Conservation (phyloP, 345 rosid species). For the Linum usitatissimum region DNA sequence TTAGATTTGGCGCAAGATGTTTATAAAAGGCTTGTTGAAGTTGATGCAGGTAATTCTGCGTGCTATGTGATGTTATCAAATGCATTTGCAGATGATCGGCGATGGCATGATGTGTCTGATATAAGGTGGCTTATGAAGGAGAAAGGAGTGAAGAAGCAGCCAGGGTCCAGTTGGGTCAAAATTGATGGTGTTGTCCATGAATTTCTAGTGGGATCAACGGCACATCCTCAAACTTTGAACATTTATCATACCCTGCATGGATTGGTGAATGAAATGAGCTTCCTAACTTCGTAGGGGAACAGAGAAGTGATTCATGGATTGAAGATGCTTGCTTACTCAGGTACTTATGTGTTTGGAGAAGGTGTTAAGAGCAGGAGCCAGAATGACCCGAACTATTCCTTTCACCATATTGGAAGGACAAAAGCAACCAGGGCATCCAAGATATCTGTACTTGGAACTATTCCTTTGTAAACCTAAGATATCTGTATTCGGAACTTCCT, state of each 20-base stretch:
- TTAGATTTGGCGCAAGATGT: slow-evolving; percentile 23
- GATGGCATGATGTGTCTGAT: slow-evolving; percentile 26
- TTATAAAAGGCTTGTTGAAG: slow-evolving; percentile 23
- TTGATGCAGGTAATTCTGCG: slow-evolving; percentile 30
- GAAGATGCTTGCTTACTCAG: no score
- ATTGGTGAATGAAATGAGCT: slow-evolving; percentile 20
- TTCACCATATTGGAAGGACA: no score
- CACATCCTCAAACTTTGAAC: slow-evolving; percentile 20
- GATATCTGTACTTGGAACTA: no score
- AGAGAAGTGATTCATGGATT: neutral
- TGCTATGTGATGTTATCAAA: slow-evolving; percentile 37
- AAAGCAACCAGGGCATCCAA: no score
- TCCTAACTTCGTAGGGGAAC: slow-evolving; percentile 6
- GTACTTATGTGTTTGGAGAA: no score
- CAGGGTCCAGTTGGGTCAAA: slow-evolving; percentile 35
- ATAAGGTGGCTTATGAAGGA: slow-evolving; percentile 33
- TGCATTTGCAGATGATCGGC: slow-evolving; percentile 24
- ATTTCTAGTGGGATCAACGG: slow-evolving; percentile 21
- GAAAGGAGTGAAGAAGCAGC: slow-evolving; percentile 33
- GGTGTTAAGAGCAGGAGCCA: no score
- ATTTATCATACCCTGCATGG: slow-evolving; percentile 16
- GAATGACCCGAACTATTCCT: no score
- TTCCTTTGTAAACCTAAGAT: no score
- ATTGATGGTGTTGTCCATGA: slow-evolving; percentile 28
- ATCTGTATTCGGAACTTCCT: no score